A percentile compares a stretch with the other conserved stretches of the same genome.
Conservation (phyloP, 2,329 filamentous ascomycete genomes). For the Podosphaera leucotricha region DNA sequence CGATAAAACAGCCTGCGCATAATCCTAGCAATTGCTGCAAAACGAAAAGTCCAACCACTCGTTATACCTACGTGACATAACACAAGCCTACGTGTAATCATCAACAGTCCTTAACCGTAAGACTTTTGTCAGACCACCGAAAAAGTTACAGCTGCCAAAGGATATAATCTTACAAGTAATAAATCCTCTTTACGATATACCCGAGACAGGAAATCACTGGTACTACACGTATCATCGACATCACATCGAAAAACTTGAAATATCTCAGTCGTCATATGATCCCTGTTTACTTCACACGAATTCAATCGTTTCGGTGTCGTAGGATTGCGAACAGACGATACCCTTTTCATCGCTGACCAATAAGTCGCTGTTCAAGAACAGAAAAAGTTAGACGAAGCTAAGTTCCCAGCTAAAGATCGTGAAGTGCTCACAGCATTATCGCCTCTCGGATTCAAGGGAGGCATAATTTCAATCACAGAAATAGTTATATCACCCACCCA, state of each 20-base stretch:
- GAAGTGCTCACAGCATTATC: not conserved
- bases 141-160: not conserved
- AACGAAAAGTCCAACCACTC: not conserved
- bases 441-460: not conserved
- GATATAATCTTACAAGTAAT: not conserved
- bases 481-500: not conserved
- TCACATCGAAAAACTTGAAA: not conserved
- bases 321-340: slow-evolving; percentile 1
- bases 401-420: not conserved
- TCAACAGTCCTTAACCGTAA: not conserved
- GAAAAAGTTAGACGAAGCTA: not conserved
- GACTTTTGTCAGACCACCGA: not conserved
- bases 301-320: not conserved
- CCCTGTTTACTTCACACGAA: not conserved
- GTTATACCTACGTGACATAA: not conserved
- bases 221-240: not conserved
- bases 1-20: not conserved
- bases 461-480: not conserved
- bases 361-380: not conserved
- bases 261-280: slow-evolving; percentile 1
- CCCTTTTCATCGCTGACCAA: not conserved
- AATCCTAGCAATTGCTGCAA: not conserved
- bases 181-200: slow-evolving; percentile 1
- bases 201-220: slow-evolving; percentile 1
- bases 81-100: not conserved